Evolutionary conservation across 1,284 basidiomycete species (phyloP), one percentile per base, ranked within the genome.

Genomic region (Ceratobasidium sp.): DNA sequence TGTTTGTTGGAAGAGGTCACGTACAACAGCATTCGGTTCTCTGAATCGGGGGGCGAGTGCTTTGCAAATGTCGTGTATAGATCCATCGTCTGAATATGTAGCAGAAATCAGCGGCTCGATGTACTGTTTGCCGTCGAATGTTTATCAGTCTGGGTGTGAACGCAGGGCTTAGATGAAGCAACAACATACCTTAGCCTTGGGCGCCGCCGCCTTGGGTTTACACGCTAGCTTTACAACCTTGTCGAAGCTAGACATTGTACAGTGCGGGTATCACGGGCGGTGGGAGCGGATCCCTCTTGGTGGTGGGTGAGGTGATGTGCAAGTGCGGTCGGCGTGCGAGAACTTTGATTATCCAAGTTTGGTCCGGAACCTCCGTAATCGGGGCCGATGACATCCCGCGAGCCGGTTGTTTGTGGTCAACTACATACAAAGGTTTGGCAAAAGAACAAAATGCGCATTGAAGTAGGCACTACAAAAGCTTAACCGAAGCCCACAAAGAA

Each of bases 71-170:
- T 98, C 96, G 78, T 92, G 89, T 10, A 98, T 86, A 50, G 93
- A 89, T 36, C 94, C 94, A 79, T 97, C 96, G 73, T 96, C 92
- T 26, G 90, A 90, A 87, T 93, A 97, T 18, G 96, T 97, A 50
- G 94, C 94, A 71, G 95, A 91, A 76, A 99, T 91, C 81, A 99
- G 94, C 39, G 94, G 91, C 82, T 96, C 94, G 75, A 92, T 83
- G 80, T 93, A 93, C 90, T 92, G 77, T 14, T 61, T 57, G 53
- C 3, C 21, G 30, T 26, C 23, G 50, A 34, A 41, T 6, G 26
- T 18, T 32, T 18, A 32, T 55, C 30, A 62, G 43, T 21, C n/a
- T 18, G 26, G 46, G 65, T 50, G 77, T 21, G 26, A 46, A 80
- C 78, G 82, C 82, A 70, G 82, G 79, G 77, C 82, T 14, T 21